Conservation (phyloP, 352 stramenopile species). For the Pythium brassicae region DNA sequence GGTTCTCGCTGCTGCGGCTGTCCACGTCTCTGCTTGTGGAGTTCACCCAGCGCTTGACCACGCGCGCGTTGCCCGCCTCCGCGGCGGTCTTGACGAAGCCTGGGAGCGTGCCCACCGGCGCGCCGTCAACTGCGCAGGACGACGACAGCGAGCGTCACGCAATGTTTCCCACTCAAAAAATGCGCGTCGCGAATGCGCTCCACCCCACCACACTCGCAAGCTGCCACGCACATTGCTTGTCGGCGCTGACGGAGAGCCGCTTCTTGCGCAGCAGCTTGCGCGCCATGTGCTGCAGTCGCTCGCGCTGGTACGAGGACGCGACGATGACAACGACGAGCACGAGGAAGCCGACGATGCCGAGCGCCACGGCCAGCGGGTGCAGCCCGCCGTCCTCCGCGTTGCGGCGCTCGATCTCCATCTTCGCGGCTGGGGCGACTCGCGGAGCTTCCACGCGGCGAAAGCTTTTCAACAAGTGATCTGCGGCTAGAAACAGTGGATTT, state of each 20-base stretch:
- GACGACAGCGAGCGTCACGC: background rate
- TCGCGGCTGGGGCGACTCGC: too few species aligned
- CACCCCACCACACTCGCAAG: background rate
- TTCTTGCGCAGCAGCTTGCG: conserved; percentile 75
- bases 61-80: conserved; percentile 67
- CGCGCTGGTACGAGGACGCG: conserved; percentile 73
- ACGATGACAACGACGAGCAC: conserved; percentile 59
- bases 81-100: conserved; percentile 62
- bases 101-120: conserved; percentile 38
- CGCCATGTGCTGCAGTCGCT: conserved; percentile 76
- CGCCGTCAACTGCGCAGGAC: conserved; percentile 18
- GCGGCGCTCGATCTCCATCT: conserved; percentile 16
- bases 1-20: conserved; percentile 65
- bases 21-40: conserved; percentile 65
- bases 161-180: background rate
- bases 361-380: conserved; percentile 60
- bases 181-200: background rate
- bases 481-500: too few species aligned
- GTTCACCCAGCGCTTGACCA: conserved; percentile 80
- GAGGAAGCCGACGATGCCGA: conserved; percentile 59
- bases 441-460: background rate
- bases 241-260: conserved; percentile 34
- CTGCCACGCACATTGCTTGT: conserved; percentile 31
- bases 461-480: background rate
- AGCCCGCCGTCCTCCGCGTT: conserved; percentile 22